Evolutionary conservation across 257 asterid genomes (phyloP), one percentile per base, ranked within the genome.

Genomic region (Ilex aquifolium): DNA sequence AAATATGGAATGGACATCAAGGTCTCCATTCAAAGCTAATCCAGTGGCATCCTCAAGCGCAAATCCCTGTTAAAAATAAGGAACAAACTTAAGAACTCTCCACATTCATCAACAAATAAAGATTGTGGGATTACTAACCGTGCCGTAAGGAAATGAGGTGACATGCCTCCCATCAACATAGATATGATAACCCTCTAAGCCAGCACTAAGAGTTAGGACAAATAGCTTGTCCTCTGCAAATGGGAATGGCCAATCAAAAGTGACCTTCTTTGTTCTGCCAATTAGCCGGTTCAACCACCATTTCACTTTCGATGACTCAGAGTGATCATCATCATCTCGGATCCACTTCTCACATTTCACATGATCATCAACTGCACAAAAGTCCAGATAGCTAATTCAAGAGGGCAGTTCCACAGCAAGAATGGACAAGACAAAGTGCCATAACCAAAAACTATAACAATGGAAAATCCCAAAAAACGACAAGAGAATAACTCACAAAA

Each of bases 21-120:
- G 73, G 66, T 92, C 97, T 40, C 96, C 97, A 52, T 79, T 87
- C 75, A 92, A 59, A 31, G 83, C 79, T 56, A 92, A 80, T 40
- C 99, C 99, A 14, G 99, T 92, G 59, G 99, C 97, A 79, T 92
- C 99, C 76, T 92, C 97, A 9, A 89, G 95, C 4, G 91, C 79
- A 75, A 89, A 92, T 60, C 97, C 99, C 99, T 92, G 62, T 13
- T 62, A 51, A 55, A n/a, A 31, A 31, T 13, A 8, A 29, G 65
- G 62, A 44, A 54, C 7, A 65, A 51, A 30, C 62, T 60, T 61
- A 64, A 61, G 44, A 46, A 69, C 32, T 62, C 63, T 44, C 13
- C 32, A 15, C 11, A 54, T 44, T 10, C 65, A 66, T 14, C 57
- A 59, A 7, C 16, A 60, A 49, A 68, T 2, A 60, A 56, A 76